phyloP scores from a whole-genome alignment of 306 rosid species.

The Lotus japonicus region DNA sequence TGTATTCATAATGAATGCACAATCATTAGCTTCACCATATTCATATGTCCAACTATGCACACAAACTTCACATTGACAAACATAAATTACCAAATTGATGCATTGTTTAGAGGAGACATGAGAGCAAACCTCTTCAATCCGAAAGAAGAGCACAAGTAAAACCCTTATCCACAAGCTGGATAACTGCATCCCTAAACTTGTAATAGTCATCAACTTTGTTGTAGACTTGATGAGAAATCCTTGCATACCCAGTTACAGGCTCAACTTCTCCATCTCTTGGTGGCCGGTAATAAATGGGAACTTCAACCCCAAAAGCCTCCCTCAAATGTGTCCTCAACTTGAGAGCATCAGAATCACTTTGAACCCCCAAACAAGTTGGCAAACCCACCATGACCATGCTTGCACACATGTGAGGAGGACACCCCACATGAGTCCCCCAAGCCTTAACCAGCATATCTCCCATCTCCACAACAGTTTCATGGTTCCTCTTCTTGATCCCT shows the following conservation, averaged over 20 bases:
- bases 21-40: neutral
- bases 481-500: slow-evolving; percentile 88
- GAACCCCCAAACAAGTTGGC: slow-evolving; percentile 69
- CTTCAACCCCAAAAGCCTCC: slow-evolving; percentile 72
- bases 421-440: slow-evolving; percentile 84
- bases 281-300: slow-evolving; percentile 66
- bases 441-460: slow-evolving; percentile 71
- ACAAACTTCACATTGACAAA: neutral
- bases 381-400: slow-evolving; percentile 94
- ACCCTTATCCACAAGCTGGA: slow-evolving; percentile 53
- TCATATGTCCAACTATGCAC: neutral
- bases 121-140: slow-evolving; percentile 50
- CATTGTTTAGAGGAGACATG: neutral
- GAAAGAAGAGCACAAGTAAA: slow-evolving; percentile 63
- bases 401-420: slow-evolving; percentile 75
- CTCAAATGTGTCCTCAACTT: slow-evolving; percentile 64
- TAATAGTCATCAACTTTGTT: slow-evolving; percentile 73
- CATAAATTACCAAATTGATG: slow-evolving; percentile 3
- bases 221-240: slow-evolving; percentile 91
- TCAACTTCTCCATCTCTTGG: slow-evolving; percentile 55
- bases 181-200: slow-evolving; percentile 71
- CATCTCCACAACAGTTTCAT: slow-evolving; percentile 79
- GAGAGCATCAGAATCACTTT: slow-evolving; percentile 55
- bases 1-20: neutral
- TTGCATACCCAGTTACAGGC: slow-evolving; percentile 68